Conservation (phyloP, 1,139 yeast genomes). For the Yamadazyma epiphylla region DNA sequence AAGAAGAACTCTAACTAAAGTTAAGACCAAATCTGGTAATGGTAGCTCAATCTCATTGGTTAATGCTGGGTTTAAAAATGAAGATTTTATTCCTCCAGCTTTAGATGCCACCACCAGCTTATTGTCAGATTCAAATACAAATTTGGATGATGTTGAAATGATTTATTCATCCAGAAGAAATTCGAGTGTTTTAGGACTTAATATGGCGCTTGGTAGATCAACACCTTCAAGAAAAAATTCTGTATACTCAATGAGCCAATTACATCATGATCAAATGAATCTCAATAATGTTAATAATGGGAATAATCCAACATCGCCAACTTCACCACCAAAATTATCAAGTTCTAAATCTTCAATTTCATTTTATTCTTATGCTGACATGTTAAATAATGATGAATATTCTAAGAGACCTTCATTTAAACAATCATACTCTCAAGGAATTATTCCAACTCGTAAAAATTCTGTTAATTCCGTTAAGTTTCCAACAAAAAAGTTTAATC, state of each 20-base stretch:
- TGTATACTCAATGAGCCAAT: slow-evolving; percentile 27
- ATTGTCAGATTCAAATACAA: slow-evolving; percentile 51
- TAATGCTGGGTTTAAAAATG: slow-evolving; percentile 32
- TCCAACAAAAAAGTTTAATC: slow-evolving; percentile 9
- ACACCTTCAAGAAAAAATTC: slow-evolving; percentile 42
- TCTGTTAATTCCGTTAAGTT: slow-evolving; percentile 4
- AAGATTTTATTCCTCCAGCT: slow-evolving; percentile 80
- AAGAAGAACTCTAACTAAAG: slow-evolving; percentile 14
- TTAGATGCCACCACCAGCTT: slow-evolving; percentile 74
- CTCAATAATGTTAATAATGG: too few species aligned
- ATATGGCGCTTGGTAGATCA: slow-evolving; percentile 56
- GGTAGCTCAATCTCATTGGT: slow-evolving; percentile 25
- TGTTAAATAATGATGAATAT: slow-evolving; percentile 61
- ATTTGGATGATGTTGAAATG: slow-evolving; percentile 67
- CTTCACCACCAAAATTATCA: slow-evolving; percentile 38
- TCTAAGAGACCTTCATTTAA: slow-evolving; percentile 56
- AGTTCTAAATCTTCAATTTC: slow-evolving; percentile 51
- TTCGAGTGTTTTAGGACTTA: slow-evolving; percentile 55
- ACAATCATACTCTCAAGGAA: slow-evolving; percentile 28
- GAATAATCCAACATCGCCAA: slow-evolving; percentile 16
- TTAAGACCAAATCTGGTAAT: slow-evolving; percentile 21
- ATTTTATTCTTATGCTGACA: slow-evolving; percentile 78
- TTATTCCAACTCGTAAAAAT: slow-evolving; percentile 21
- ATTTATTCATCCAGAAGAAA: slow-evolving; percentile 57
- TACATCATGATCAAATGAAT: slow-evolving; percentile 7